Conservation (phyloP, 2,329 filamentous ascomycete genomes). For the Podosphaera leucotricha region DNA sequence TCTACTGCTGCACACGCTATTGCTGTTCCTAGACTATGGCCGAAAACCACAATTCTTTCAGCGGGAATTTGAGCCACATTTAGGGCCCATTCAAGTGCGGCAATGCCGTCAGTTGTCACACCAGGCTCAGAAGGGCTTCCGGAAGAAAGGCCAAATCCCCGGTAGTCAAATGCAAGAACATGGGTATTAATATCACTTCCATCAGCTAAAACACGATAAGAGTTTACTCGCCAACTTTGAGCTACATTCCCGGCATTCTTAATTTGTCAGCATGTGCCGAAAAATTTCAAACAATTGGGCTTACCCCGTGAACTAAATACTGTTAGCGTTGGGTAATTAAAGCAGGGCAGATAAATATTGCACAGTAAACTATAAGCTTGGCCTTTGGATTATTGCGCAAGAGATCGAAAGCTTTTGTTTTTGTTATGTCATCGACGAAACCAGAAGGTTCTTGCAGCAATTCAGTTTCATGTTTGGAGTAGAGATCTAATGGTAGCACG, state of each 20-base stretch:
- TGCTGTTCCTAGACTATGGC: conserved; percentile 74
- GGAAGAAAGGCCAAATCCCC: conserved; percentile 62
- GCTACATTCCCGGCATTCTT: conserved; percentile 73
- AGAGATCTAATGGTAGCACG: conserved; percentile 56
- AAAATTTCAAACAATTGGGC: conserved; percentile 6
- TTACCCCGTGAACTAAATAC: conserved; percentile 35
- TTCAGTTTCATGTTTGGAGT: conserved; percentile 43
- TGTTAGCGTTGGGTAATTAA: conserved; percentile 3
- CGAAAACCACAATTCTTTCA: conserved; percentile 53
- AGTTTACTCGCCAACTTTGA: conserved; percentile 50
- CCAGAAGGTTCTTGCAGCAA: conserved; percentile 26
- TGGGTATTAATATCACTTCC: conserved; percentile 48
- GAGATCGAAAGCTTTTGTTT: conserved; percentile 33
- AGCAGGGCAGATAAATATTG: conserved; percentile 14
- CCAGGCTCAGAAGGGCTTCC: conserved; percentile 63
- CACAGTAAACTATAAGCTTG: conserved; percentile 38
- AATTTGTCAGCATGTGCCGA: conserved; percentile 4
- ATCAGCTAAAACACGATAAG: conserved; percentile 54
- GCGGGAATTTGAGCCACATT: conserved; percentile 38
- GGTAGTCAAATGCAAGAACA: conserved; percentile 74
- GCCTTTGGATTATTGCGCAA: conserved; percentile 38
- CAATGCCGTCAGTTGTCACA: conserved; percentile 53
- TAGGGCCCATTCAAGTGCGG: conserved; percentile 51
- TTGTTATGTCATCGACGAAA: conserved; percentile 25
- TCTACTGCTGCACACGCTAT: conserved; percentile 55